A percentile compares a stretch with the other conserved stretches of the same genome.
phyloP scores from a whole-genome alignment of 2,329 filamentous ascomycete species.

The Claviceps cyperi region DNA sequence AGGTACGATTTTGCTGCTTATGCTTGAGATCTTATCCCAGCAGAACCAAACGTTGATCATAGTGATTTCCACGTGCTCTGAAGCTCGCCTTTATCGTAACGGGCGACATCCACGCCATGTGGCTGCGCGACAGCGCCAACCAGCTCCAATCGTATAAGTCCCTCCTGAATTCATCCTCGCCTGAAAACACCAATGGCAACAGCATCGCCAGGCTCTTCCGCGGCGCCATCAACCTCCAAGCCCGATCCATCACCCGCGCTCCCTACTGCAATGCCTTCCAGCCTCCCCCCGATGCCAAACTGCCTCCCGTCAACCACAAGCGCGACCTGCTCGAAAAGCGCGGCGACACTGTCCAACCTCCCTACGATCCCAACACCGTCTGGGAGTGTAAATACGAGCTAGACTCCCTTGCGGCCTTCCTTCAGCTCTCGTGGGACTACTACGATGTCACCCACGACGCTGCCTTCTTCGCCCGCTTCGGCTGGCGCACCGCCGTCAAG shows the following conservation, averaged over 20 bases:
- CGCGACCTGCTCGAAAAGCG: slow-evolving; percentile 9
- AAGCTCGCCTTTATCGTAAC: slow-evolving; percentile 68
- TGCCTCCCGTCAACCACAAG: slow-evolving; percentile 9
- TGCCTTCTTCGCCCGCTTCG: slow-evolving; percentile 55
- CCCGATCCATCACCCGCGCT: slow-evolving; percentile 50
- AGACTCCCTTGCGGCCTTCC: slow-evolving; percentile 76
- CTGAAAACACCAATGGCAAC: slow-evolving; percentile 3
- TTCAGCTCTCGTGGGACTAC: slow-evolving; percentile 71
- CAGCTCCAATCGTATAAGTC: slow-evolving; percentile 63
- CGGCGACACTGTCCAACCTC: slow-evolving; percentile 47
- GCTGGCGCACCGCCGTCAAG: slow-evolving; percentile 61
- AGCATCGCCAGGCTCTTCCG: slow-evolving; percentile 52
- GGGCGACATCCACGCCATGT: slow-evolving; percentile 84
- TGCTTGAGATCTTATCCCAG: too few relatives aligned
- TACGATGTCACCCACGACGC: slow-evolving; percentile 57
- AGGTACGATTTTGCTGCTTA: slow-evolving; percentile 20
- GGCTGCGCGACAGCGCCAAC: slow-evolving; percentile 78
- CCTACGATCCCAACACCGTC: slow-evolving; percentile 53
- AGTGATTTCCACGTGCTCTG: background rate
- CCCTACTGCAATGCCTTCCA: slow-evolving; percentile 96
- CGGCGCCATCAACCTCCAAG: slow-evolving; percentile 64
- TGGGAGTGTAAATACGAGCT: slow-evolving; percentile 97
- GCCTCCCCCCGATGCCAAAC: slow-evolving; percentile 56
- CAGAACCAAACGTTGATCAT: background rate
- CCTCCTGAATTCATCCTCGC: slow-evolving; percentile 38